Base-by-base conservation (phyloP, 2,329 filamentous ascomycete genomes). In the Colletotrichum sidae region DNA sequence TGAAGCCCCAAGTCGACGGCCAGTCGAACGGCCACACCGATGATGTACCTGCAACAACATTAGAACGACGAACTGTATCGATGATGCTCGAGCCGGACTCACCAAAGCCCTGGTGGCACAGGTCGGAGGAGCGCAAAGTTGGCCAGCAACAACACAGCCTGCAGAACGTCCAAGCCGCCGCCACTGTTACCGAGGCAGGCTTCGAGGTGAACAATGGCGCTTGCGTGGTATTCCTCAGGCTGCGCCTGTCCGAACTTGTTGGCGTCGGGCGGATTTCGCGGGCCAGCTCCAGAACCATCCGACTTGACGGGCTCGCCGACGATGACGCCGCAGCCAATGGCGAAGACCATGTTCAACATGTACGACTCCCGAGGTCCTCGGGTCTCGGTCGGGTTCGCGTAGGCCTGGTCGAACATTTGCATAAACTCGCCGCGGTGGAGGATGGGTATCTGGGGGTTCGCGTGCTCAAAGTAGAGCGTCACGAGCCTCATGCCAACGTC, bases 181-280 rank as follows among this genome's bases (percentile, higher is more conserved):
- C 92, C 92, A 69, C 92, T 93, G 35, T 90, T 90, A 57, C 91
- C 91, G 13, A 97, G 83, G 73, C 96, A 97, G 8, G 91, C 89
- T 75, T 97, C 95, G 7, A 98, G 84, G 74, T 98, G 93, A 15
- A 96, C 88, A 70, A 97, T 96, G 13, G 95, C 95, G 59, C 94
- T 96, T 2, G 96, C 94, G 77, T 98, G 95, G 75, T 98, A 98
- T 76, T 97, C 94, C 75, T 98, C 96, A 1, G 95, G 94, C 75
- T 96, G 93, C 69, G 89, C 80, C 81, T 88, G 83, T 69, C 80
- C 80, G 38, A 75, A 76, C 39, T 74, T 73, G 37, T 74, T 71
- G 72, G 72, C 64, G 69, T 72, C 53, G 68, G 33, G 67, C 35
- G 55, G 70, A 65, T 67, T 74, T 60, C 67, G 73, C 44, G 47